Conservation (phyloP, 257 asterid genomes). For the Solanum phureja region DNA sequence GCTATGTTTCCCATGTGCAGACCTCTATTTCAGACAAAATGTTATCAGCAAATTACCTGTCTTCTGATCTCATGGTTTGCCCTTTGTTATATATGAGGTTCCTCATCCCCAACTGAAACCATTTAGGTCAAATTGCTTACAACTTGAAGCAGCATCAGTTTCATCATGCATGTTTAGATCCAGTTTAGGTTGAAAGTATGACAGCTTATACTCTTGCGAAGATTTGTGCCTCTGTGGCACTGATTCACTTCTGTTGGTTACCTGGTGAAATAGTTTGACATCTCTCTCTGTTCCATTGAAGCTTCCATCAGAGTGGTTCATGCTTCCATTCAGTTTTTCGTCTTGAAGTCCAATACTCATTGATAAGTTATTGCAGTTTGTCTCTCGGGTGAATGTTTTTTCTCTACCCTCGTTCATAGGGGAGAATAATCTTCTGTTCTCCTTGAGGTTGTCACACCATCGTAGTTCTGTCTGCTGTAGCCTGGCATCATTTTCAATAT, state of each 20-base stretch:
- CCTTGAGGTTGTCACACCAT: slow-evolving; percentile 44
- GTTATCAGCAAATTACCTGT: neutral
- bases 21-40: neutral
- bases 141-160: slow-evolving; percentile 41
- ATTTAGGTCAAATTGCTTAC: slow-evolving; percentile 66
- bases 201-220: slow-evolving; percentile 24
- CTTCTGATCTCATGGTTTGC: neutral
- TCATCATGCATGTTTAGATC: slow-evolving; percentile 64
- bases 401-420: slow-evolving; percentile 27
- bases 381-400: slow-evolving; percentile 19
- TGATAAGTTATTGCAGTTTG: slow-evolving; percentile 31
- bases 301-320: slow-evolving; percentile 5
- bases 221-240: slow-evolving; percentile 30
- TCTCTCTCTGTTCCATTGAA: slow-evolving; percentile 25
- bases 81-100: neutral
- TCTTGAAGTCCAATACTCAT: slow-evolving; percentile 59
- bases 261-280: slow-evolving; percentile 8
- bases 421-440: slow-evolving; percentile 15
- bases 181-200: slow-evolving; percentile 44
- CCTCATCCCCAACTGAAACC: slow-evolving; percentile 58
- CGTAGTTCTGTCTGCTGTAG: slow-evolving; percentile 25
- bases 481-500: slow-evolving; percentile 21
- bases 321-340: slow-evolving; percentile 29
- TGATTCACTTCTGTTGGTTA: slow-evolving; percentile 8
- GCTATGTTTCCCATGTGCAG: neutral